Conservation (phyloP, 441 rosid genomes). For the Monsonia emarginata region DNA sequence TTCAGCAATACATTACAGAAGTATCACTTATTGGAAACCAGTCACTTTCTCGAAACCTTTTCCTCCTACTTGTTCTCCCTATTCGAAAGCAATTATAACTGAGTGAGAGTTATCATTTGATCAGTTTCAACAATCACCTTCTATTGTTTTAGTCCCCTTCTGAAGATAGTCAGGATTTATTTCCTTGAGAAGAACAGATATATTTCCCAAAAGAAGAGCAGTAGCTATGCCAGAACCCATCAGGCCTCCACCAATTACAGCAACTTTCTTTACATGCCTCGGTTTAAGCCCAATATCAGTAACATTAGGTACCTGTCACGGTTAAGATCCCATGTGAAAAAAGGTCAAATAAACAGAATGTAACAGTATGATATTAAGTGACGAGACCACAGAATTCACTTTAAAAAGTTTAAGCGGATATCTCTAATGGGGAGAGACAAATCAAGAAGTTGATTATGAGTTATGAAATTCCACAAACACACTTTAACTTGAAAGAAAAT, state of each 20-base stretch:
- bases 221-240: slow-evolving; percentile 28
- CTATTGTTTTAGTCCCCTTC: slow-evolving; percentile 5
- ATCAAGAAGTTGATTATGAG: neutral
- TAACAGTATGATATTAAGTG: neutral
- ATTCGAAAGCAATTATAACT: neutral
- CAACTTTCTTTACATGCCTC: slow-evolving; percentile 23
- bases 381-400: neutral
- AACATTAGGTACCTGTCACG: slow-evolving; percentile 23
- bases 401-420: neutral
- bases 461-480: neutral
- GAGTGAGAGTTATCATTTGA: slow-evolving; percentile 19
- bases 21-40: neutral
- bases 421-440: neutral
- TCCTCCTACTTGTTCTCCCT: neutral
- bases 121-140: slow-evolving; percentile 16
- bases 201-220: slow-evolving; percentile 20
- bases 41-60: neutral
- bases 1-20: neutral
- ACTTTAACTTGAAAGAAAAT: neutral
- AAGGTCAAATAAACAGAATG: neutral
- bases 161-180: slow-evolving; percentile 19
- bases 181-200: slow-evolving; percentile 25
- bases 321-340: neutral
- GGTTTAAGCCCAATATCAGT: slow-evolving; percentile 23
- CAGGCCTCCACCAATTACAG: slow-evolving; percentile 27